These are phyloP conservation scores for Boletus mariae DNA, from an alignment of 1,284 basidiomycete species.

Conservation along the genomic window DNA sequence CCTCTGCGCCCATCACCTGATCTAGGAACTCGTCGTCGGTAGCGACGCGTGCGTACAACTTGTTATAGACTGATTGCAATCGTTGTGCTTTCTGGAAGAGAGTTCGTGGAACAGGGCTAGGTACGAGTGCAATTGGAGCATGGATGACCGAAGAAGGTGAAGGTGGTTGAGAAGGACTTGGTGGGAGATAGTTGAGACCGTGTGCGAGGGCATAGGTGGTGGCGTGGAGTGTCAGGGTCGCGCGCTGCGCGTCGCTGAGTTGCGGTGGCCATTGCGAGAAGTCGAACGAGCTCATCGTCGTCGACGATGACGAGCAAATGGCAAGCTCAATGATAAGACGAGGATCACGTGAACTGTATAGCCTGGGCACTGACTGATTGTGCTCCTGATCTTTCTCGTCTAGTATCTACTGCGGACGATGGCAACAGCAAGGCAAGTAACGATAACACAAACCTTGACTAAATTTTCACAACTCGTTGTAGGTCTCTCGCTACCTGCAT, in stretches of 20 bases:
- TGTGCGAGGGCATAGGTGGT: conserved; percentile 84
- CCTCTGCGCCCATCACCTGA: conserved; percentile 72
- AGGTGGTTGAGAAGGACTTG: conserved; percentile 42
- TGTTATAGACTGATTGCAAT: conserved; percentile 81
- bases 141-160: conserved; percentile 76
- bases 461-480: not conserved
- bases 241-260: conserved; percentile 55
- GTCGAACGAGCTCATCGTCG: conserved; percentile 34
- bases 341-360: conserved; percentile 11
- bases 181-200: conserved; percentile 80
- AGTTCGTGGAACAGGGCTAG: conserved; percentile 78
- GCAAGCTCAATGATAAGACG: conserved; percentile 4
- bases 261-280: conserved; percentile 71
- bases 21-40: conserved; percentile 80
- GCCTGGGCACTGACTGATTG: no score
- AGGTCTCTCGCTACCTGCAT: conserved; percentile 63
- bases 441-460: rapidly evolving
- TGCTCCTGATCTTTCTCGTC: not conserved
- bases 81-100: conserved; percentile 67
- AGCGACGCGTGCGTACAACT: conserved; percentile 82
- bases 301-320: not conserved
- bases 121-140: conserved; percentile 85
- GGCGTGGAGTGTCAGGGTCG: conserved; percentile 60
- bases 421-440: conserved; percentile 25
- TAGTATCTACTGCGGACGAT: conserved; percentile 7